phyloP scores from a whole-genome alignment of 2,329 filamentous ascomycete genomes.

The Cryoendolithus antarcticus region DNA sequence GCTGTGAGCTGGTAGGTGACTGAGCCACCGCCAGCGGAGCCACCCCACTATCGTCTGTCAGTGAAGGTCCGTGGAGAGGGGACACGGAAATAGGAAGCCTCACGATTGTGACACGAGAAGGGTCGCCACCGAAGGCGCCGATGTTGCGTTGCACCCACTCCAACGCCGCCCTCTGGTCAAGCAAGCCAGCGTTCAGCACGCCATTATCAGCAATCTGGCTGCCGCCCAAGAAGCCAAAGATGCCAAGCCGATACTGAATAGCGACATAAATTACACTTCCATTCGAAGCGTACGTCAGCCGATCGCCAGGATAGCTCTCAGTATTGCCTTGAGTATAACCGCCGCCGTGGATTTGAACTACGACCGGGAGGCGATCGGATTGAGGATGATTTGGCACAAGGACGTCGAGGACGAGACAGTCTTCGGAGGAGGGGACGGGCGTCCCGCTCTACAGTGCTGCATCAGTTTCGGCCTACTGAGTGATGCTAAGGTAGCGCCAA shows the following conservation, averaged over 20 bases:
- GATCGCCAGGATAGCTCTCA: slow-evolving; percentile 12
- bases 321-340: slow-evolving; percentile 20
- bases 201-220: slow-evolving; percentile 30
- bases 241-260: slow-evolving; percentile 20
- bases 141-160: slow-evolving; percentile 50
- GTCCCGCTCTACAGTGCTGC: background rate
- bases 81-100: no score
- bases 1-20: slow-evolving; percentile 3
- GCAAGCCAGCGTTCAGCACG: slow-evolving; percentile 49
- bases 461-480: slow-evolving; percentile 1
- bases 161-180: slow-evolving; percentile 47
- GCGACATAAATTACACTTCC: slow-evolving; percentile 20
- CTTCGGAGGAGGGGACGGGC: slow-evolving; percentile 14
- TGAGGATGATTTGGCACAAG: slow-evolving; percentile 24
- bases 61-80: background rate
- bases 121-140: slow-evolving; percentile 43
- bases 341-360: slow-evolving; percentile 26
- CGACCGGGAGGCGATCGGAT: slow-evolving; percentile 17
- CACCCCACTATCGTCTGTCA: slow-evolving; percentile 9
- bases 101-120: slow-evolving; percentile 23
- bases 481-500: background rate
- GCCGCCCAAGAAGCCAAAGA: slow-evolving; percentile 42
- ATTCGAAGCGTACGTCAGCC: slow-evolving; percentile 18
- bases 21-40: slow-evolving; percentile 24
- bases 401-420: slow-evolving; percentile 31